phyloP scores from a whole-genome alignment of 495 filamentous ascomycete species.

The Podospora sp. region DNA sequence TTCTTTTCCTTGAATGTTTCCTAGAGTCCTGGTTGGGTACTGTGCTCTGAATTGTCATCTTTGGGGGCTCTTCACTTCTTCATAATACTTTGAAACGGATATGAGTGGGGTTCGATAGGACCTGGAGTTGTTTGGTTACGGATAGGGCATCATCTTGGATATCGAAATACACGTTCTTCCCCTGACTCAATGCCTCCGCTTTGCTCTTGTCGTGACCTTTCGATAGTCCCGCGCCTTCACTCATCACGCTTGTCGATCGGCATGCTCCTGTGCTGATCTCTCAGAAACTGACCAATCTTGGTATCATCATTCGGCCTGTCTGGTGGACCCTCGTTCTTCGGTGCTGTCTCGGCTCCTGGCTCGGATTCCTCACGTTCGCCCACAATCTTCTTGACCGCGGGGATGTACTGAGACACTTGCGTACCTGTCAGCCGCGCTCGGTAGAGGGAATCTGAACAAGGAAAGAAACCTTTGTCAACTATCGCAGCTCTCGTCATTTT shows the following conservation, averaged over 20 bases:
- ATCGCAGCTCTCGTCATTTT: constrained; percentile 14
- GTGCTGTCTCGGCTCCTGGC: background rate
- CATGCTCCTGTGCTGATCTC: constrained; percentile 41
- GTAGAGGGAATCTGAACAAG: background rate
- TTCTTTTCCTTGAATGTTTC: background rate
- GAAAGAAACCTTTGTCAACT: constrained; percentile 33
- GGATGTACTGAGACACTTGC: constrained; percentile 34
- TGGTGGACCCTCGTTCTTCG: constrained; percentile 29
- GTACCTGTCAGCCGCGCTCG: background rate
- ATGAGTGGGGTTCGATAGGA: background rate
- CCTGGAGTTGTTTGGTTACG: background rate
- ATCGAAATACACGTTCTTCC: background rate
- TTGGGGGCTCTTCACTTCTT: background rate
- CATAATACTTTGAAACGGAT: background rate
- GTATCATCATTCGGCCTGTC: constrained; percentile 35
- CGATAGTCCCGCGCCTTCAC: background rate
- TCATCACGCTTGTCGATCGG: constrained; percentile 8
- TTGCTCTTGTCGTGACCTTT: background rate
- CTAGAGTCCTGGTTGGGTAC: constrained; percentile 3
- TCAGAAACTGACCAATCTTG: constrained; percentile 42
- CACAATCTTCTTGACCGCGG: constrained; percentile 28
- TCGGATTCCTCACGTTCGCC: constrained; percentile 23
- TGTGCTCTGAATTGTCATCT: constrained; percentile 6
- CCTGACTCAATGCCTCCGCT: background rate
- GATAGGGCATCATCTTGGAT: background rate